Percentiles rank a stretch among this genome's conserved stretches.
phyloP scores from a whole-genome alignment of 495 filamentous ascomycete species.

The Mytilinidion resinicola region DNA sequence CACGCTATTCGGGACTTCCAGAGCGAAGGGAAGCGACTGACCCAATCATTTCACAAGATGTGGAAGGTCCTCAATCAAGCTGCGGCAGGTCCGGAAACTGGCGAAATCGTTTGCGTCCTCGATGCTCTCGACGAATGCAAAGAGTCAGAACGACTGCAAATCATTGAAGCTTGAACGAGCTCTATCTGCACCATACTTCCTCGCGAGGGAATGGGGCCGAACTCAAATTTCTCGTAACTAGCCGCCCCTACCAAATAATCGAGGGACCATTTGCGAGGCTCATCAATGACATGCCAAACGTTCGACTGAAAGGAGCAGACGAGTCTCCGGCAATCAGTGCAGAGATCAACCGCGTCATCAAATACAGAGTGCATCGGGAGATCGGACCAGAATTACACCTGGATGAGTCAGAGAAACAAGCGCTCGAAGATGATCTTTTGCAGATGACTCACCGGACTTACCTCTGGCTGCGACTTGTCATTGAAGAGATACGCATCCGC shows the following conservation, averaged over 20 bases:
- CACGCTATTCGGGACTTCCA: not conserved
- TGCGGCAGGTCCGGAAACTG: not conserved
- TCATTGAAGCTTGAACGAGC: no score
- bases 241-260: not conserved
- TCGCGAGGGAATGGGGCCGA: not conserved
- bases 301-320: no score
- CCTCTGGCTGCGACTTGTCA: not conserved
- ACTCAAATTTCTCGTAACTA: not conserved
- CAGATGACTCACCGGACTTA: not conserved
- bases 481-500: no score
- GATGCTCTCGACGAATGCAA: not conserved
- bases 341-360: not conserved
- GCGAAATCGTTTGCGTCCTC: not conserved
- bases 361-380: not conserved
- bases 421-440: not conserved
- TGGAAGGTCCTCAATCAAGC: not conserved
- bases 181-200: no score
- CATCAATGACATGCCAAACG: no score
- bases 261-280: no score
- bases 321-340: no score
- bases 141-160: not conserved
- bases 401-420: not conserved
- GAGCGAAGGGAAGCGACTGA: not conserved
- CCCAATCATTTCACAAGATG: not conserved
- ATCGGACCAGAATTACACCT: not conserved